Evolutionary conservation across 2,329 filamentous ascomycete genomes (phyloP), one percentile per base, ranked within the genome.

Genomic region (Thermochaetoides dissita): DNA sequence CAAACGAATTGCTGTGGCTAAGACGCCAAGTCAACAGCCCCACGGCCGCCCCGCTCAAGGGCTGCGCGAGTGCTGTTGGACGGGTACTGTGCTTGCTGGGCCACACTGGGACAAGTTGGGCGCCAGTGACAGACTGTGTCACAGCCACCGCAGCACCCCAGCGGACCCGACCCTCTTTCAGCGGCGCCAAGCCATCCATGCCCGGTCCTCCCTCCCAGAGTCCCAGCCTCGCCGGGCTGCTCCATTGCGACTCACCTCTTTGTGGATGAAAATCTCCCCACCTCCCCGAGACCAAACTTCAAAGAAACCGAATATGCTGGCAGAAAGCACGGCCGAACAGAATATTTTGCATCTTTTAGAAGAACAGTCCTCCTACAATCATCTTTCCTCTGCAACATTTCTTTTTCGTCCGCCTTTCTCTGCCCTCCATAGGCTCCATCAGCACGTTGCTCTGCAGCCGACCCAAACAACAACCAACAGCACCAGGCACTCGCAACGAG

Each of bases 291-390:
- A 39, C 39, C 40, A 46, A 34, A 32, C 42, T 8, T 42, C 17
- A 38, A 46, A 47, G 41, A 46, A 42, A 40, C 38, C 29, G 42
- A 53, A 50, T 44, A 56, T 56, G 55, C 49, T 41, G 47, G 49
- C 34, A 49, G 48, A 46, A 49, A 46, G 41, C 40, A 52, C 47
- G 37, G 10, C 36, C 34, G 39, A 46, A 40, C 45, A 41, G 42
- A 51, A 44, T 46, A 50, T 49, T 34, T 46, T 28, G 24, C 42
- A 46, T 46, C 41, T 38, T 34, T 41, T 43, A 31, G 41, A 48
- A 43, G 46, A 53, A 44, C 49, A 33, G 48, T 51, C 49, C 39
- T 46, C 39, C 35, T 33, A 35, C 37, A 35, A 24, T 41, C 40
- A 36, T 36, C 38, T 39, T 3, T 24, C 17, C 17, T 24, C 17